Evolutionary conservation across 1,284 basidiomycete species (phyloP).

Genomic region (Austropuccinia psidii): DNA sequence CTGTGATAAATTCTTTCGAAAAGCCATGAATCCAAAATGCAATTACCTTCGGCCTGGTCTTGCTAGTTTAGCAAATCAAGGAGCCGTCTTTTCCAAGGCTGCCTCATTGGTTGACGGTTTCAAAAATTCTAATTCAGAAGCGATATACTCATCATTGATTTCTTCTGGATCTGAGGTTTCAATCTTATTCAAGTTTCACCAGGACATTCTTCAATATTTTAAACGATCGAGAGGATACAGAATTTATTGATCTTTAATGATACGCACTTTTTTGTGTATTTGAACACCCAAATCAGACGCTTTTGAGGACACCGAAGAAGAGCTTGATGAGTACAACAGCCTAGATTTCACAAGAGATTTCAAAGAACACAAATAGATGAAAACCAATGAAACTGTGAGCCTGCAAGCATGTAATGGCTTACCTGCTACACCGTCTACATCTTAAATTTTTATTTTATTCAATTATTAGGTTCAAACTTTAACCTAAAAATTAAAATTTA

Average conservation of each 20-base stretch:
- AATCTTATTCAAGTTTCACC: background rate
- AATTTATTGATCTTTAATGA: background rate
- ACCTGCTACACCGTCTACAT: no score
- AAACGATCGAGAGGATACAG: background rate
- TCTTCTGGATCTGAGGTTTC: conserved; percentile 33
- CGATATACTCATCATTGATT: conserved; percentile 25
- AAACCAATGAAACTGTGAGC: no score
- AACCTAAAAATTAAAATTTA: no score
- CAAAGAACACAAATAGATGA: conserved; percentile 30
- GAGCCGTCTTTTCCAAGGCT: background rate
- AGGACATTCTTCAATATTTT: background rate
- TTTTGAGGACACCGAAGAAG: conserved; percentile 23
- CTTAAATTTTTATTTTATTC: no score
- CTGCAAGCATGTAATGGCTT: no score
- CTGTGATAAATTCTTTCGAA: no score
- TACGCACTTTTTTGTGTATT: conserved; percentile 24
- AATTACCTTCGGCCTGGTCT: conserved; percentile 31
- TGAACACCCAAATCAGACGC: conserved; percentile 17
- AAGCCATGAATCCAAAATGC: no score
- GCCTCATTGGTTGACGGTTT: background rate
- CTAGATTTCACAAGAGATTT: conserved; percentile 31
- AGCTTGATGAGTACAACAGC: conserved; percentile 31
- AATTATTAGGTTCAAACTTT: no score
- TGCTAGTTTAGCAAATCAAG: conserved; percentile 26
- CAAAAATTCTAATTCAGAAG: background rate